Evolutionary conservation across 202 grass and related monocot genomes (phyloP), one percentile per base, ranked within the genome.

Genomic region (Carex arenaria): DNA sequence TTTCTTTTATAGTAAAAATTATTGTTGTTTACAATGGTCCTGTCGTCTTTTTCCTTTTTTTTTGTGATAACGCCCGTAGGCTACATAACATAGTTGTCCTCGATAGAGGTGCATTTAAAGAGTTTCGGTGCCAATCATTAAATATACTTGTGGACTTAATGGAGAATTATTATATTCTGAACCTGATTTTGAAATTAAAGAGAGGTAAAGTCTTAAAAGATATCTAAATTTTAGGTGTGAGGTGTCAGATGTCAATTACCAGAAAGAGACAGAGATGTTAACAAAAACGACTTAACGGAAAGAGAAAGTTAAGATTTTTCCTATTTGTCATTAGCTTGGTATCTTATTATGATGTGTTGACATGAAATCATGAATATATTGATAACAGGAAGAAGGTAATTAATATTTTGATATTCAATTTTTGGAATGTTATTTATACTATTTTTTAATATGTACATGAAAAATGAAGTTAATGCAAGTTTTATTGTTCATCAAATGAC

Each of bases 71-170:
- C 2, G 67, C 8, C 47, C 67, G 11, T 11, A 64, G 63, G 9
- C 40, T 47, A 71, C 5, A 71, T 40, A 71, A 71, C 5, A 71
- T 40, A 71, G 67, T 42, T 71, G 67, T 49, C 70, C 12, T 74
- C 7, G 4, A 7, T 72, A 52, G 4, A 73, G 69, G 40, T 47
- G 19, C 43, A 26, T 72, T n/a, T 13, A 45, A 52, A 53, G 15
- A 28, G 47, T 15, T 73, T 13, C 22, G 42, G 70, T 74, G 70
- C 70, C 43, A 74, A 74, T 53, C 71, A 74, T 74, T 52, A 52
- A 74, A 52, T 20, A 40, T 67, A 31, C 31, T 67, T 15, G 22
- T 74, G 30, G 38, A 40, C 38, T 40, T 40, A 40, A 40, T 40
- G 38, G 23, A 75, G 7, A 54, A 55, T 75, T 15, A 30, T 75